Conservation (phyloP, 805 yeast genomes). For the Kuraishia piskuri region DNA sequence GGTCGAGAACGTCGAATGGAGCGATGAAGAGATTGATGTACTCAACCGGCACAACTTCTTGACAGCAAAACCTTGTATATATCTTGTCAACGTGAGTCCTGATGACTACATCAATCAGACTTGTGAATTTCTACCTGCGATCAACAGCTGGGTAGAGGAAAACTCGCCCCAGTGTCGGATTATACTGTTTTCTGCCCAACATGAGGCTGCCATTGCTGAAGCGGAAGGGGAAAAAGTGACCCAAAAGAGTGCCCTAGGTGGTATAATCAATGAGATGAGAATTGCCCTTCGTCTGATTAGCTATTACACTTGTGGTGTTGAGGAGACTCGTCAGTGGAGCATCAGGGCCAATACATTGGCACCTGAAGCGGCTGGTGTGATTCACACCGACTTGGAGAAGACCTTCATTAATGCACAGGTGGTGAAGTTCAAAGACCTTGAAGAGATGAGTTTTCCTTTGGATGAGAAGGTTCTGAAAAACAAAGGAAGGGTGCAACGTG, state of each 20-base stretch:
- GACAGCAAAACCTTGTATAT: constrained; percentile 94
- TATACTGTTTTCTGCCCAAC: constrained; percentile 23
- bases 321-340: constrained; percentile 98
- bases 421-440: constrained; percentile 74
- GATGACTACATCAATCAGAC: constrained; percentile 79
- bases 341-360: constrained; percentile 75
- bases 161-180: constrained; percentile 67
- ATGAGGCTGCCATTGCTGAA: constrained; percentile 17
- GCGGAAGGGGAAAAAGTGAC: constrained; percentile 56
- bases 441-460: constrained; percentile 45
- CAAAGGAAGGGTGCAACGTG: constrained; percentile 80
- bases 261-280: constrained; percentile 83
- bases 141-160: constrained; percentile 85
- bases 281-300: constrained; percentile 78
- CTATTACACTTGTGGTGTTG: constrained; percentile 93
- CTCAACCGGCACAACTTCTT: constrained; percentile 81
- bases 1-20: constrained; percentile 77
- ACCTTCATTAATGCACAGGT: constrained; percentile 93
- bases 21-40: constrained; percentile 81
- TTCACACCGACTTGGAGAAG: constrained; percentile 88
- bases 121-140: constrained; percentile 75
- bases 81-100: constrained; percentile 84
- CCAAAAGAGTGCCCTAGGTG: constrained; percentile 75
- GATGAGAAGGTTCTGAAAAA: constrained; percentile 81
- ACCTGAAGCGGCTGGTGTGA: constrained; percentile 85